Percentiles rank a stretch among this genome's conserved stretches.
Evolutionary conservation across 768 basidiomycete species (phyloP).

Genomic region (Agaricus subrufescens): DNA sequence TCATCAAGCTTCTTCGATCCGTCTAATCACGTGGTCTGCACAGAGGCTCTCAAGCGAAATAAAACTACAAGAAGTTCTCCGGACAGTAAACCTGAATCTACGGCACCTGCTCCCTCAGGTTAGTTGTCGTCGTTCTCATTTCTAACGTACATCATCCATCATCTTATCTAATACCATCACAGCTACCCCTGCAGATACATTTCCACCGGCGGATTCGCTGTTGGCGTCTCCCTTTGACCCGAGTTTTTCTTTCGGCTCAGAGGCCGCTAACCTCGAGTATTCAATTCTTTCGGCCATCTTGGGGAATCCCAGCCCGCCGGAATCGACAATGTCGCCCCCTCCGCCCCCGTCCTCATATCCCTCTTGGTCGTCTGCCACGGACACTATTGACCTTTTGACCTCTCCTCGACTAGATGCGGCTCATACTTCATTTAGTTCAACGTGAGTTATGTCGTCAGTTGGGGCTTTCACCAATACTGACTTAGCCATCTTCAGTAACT

Average conservation of each 20-base stretch:
- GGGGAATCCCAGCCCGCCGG: conserved; percentile 64
- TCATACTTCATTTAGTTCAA: conserved; percentile 21
- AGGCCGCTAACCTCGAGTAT: conserved; percentile 92
- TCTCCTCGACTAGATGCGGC: conserved; percentile 28
- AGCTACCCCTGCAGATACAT: conserved; percentile 40
- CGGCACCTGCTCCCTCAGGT: conserved; percentile 17
- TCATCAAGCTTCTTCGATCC: conserved; percentile 11
- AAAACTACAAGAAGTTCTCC: conserved; percentile 26
- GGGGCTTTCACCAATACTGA: conserved; percentile 25
- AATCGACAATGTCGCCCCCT: conserved; percentile 41
- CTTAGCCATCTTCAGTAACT: conserved; percentile 31
- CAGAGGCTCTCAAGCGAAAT: conserved; percentile 47
- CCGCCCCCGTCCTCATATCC: conserved; percentile 29
- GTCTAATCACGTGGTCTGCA: conserved; percentile 32
- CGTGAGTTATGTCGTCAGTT: conserved; percentile 32
- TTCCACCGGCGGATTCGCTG: conserved; percentile 53
- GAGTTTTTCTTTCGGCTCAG: conserved; percentile 70
- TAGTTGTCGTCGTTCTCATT: conserved; percentile 11
- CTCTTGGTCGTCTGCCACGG: conserved; percentile 36
- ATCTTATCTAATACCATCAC: conserved; percentile 14
- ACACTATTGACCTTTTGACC: conserved; percentile 32
- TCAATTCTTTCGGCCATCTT: conserved; percentile 91
- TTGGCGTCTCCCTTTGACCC: conserved; percentile 61
- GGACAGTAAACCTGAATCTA: conserved; percentile 24
- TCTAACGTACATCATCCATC: conserved; percentile 11